Percentiles rank a stretch among this genome's conserved stretches.
Conservation (phyloP, 2,329 filamentous ascomycete species). For the Ophiocordyceps australis region DNA sequence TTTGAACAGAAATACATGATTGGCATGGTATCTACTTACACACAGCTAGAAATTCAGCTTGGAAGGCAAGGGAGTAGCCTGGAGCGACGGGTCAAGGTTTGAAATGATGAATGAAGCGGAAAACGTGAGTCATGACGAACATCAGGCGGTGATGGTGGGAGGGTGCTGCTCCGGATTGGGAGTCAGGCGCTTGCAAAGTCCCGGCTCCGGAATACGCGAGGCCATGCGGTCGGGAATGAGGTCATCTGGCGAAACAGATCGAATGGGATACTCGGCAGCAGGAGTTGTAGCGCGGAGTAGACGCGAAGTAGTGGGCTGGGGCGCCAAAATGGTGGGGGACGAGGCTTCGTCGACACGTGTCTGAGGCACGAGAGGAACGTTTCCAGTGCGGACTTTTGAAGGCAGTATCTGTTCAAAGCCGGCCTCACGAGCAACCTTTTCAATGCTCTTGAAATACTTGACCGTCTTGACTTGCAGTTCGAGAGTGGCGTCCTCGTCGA, state of each 20-base stretch:
- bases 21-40: too few relatives aligned
- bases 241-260: constrained; percentile 39
- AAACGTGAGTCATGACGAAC: too few relatives aligned
- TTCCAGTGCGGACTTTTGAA: constrained; percentile 34
- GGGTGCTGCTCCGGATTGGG: constrained; percentile 27
- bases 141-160: constrained; percentile 6
- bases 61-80: too few relatives aligned
- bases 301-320: constrained; percentile 36
- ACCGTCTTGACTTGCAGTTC: constrained; percentile 61
- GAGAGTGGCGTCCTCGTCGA: constrained; percentile 62
- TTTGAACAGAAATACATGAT: too few relatives aligned
- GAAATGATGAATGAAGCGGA: too few relatives aligned
- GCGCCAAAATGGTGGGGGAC: constrained; percentile 27
- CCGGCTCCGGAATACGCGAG: constrained; percentile 32
- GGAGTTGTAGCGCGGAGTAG: constrained; percentile 36
- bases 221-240: constrained; percentile 45
- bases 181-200: constrained; percentile 23
- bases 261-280: constrained; percentile 33
- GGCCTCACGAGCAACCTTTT: constrained; percentile 38
- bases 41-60: too few relatives aligned
- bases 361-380: constrained; percentile 17
- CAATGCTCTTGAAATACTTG: constrained; percentile 56
- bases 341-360: constrained; percentile 23
- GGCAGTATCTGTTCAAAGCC: constrained; percentile 40
- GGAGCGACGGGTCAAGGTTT: too few relatives aligned